Evolutionary conservation across 345 rosid genomes (phyloP), one percentile per base, ranked within the genome.

Genomic region (Conringia planisiliqua): DNA sequence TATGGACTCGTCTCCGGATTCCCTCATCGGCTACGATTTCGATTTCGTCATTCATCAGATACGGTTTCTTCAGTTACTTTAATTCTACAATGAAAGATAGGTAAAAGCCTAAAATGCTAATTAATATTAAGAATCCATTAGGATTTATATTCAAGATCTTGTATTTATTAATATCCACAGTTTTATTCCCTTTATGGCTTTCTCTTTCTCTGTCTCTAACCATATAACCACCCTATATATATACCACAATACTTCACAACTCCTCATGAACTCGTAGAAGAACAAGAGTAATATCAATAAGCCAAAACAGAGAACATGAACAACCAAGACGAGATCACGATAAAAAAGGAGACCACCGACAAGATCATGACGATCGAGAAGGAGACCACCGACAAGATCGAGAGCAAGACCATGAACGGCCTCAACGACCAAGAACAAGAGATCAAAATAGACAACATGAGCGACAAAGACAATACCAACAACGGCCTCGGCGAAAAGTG

Each of bases 401-500:
- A 42, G 56, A 58, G 5, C 61, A 39, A 9, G 55, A 55, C 27
- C 63, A 52, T 29, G 56, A 63, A 61, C 32, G 18, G 44, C 55
- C 55, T 40, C 77, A 20, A 30, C 32, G 46, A 44, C n/a, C 67
- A 71, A 61, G 46, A 44, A 70, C 67, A 71, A 61, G 46, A 44
- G 58, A 35, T 58, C 66, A 44, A 70, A 20, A 60, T 13, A 58
- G 74, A 27, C 57, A 64, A 16, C 17, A 64, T 44, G 40, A 55
- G 71, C 1, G 57, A 66, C 26, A 38, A 68, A 16, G 56, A 51
- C 30, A 47, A 36, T 39, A 68, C 42, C 52, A 42, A 30, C 62
- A 42, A 50, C 10, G 32, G 70, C 27, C 62, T 68, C 24, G 57
- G 57, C 1, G 50, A 66, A 78, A 90, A 84, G n/a, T 95, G 99